Evolutionary conservation across 2,329 filamentous ascomycete genomes (phyloP).

Genomic region (Rutstroemia sydowiana): DNA sequence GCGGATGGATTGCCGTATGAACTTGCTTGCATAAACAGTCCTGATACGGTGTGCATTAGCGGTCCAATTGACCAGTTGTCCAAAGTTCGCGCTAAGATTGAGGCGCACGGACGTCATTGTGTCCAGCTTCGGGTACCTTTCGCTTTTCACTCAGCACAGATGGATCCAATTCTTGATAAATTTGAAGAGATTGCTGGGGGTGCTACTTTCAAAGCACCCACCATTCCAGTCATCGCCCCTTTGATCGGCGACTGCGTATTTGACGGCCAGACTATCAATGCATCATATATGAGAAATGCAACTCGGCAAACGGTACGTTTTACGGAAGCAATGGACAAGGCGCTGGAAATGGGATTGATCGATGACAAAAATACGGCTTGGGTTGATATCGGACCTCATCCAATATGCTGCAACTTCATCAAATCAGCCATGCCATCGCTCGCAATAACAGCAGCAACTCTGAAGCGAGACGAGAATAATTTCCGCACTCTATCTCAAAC

Average conservation of each 20-base stretch:
- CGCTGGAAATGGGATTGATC: conserved; percentile 50
- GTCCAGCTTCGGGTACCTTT: conserved; percentile 58
- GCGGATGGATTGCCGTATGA: background rate
- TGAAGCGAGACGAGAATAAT: conserved; percentile 53
- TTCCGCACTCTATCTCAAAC: conserved; percentile 56
- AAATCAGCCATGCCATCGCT: conserved; percentile 40
- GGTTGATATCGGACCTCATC: conserved; percentile 63
- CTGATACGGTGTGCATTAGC: conserved; percentile 30
- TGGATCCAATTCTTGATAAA: conserved; percentile 52
- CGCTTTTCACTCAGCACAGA: conserved; percentile 57
- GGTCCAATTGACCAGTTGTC: conserved; percentile 28
- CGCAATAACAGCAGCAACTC: conserved; percentile 48
- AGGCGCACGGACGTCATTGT: conserved; percentile 36
- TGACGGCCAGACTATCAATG: conserved; percentile 47
- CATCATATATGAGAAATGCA: conserved; percentile 55
- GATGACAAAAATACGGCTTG: conserved; percentile 56
- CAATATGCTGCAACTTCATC: conserved; percentile 59
- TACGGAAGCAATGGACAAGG: conserved; percentile 48
- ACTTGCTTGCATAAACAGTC: conserved; percentile 1
- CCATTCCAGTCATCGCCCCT: conserved; percentile 58
- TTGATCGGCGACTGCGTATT: conserved; percentile 52
- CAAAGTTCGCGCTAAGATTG: conserved; percentile 39
- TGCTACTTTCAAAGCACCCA: conserved; percentile 48
- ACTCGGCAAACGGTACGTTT: conserved; percentile 59
- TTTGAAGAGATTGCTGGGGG: conserved; percentile 46